Evolutionary conservation across 2,329 filamentous ascomycete genomes (phyloP).

Genomic region (Colletotrichum simmondsii): DNA sequence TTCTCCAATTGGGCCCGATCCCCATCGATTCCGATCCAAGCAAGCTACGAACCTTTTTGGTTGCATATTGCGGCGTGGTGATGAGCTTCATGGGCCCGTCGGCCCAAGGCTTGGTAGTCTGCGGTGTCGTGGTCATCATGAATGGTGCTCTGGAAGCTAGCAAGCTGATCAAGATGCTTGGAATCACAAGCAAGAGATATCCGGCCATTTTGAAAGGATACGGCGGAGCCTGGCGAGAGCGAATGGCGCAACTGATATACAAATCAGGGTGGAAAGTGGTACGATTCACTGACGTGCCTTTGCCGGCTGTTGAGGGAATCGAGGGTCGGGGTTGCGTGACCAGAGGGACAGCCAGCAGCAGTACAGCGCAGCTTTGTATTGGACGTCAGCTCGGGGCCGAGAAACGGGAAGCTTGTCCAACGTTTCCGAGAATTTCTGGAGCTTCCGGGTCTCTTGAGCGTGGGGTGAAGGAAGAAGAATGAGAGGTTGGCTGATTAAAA

Average conservation of each 20-base stretch:
- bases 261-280: constrained; percentile 16
- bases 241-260: constrained; percentile 7
- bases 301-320: not conserved
- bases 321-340: constrained; percentile 13
- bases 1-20: not conserved
- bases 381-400: not conserved
- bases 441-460: not conserved
- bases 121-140: constrained; percentile 46
- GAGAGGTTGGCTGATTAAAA: constrained; percentile 28
- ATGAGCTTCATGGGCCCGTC: constrained; percentile 66
- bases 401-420: constrained; percentile 7
- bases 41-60: constrained; percentile 54
- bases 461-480: not conserved
- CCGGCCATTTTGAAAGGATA: constrained; percentile 29
- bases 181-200: constrained; percentile 41
- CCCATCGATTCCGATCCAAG: not conserved
- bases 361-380: not conserved
- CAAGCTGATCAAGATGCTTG: constrained; percentile 43
- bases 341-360: constrained; percentile 9
- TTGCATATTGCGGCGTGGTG: constrained; percentile 62
- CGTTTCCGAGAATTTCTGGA: not conserved
- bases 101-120: constrained; percentile 57
- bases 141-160: constrained; percentile 49
- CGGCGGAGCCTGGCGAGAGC: not conserved
- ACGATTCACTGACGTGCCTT: constrained; percentile 21